Base-by-base conservation (phyloP, 768 basidiomycete species). In the Melanogaster broomeanus region DNA sequence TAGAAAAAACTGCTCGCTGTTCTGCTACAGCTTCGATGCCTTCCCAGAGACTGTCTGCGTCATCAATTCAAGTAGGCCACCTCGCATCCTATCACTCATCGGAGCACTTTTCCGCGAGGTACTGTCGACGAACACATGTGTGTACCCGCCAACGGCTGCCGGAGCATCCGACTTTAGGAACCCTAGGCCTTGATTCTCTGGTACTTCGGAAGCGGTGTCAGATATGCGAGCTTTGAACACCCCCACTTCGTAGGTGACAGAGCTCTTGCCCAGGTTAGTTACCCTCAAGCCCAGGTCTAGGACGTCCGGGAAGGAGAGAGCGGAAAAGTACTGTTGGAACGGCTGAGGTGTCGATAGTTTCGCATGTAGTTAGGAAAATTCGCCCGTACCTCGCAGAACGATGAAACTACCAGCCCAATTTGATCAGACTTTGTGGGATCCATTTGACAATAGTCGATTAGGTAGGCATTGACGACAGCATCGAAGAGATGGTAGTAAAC, bases 401-500 rank as follows among this genome's bases (percentile, higher is more conserved):
- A 92, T 1, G 87, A 86, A 1, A 92, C 81, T 1, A 92, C 90
- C 9, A 93, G 79, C 0, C 88, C 90, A 35, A 92, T 90, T 25
- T 74, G 71, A 0, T 74, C 66, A 0, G 84, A 79, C 11, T 65
- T 58, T 3, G 71, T 64, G 0, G 89, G 87, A 3, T 74, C 62
- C 34, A 84, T 74, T 11, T 74, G 77, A 57, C 88, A 91, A 28
- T 76, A 72, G 48, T 80, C 72, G 33, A 90, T 83, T 54, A 91
- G 82, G 67, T 89, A 93, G 9, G 85, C 79, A 65, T 92, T 93
- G 67, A 92, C 74, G 61, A 90, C 74, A 5, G 89, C 88, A 70
- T 92, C 90, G 69, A 91, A 88, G 49, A 89, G 76, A 61, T 88
- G 87, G 62, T 89, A 88, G 68, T 90, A 93, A 15, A 90, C 71